Evolutionary conservation across 2,329 filamentous ascomycete genomes (phyloP).

Genomic region (Cercospora beticola): DNA sequence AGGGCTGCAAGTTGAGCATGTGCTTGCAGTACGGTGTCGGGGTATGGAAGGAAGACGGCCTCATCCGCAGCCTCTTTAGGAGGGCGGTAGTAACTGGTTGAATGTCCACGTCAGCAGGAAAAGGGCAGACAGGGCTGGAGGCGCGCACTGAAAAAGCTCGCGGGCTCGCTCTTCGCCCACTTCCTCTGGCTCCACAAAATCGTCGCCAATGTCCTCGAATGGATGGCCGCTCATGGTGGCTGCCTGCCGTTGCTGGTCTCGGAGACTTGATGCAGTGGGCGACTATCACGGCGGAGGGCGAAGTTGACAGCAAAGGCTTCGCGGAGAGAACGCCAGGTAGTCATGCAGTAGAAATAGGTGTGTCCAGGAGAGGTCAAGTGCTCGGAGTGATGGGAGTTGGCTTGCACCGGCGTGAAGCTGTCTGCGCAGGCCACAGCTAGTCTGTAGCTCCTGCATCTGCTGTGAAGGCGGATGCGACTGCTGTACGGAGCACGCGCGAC

Average conservation of each 20-base stretch:
- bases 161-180: constrained; percentile 29
- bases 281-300: not conserved
- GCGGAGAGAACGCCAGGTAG: not conserved
- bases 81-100: constrained; percentile 26
- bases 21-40: constrained; percentile 45
- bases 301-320: not conserved
- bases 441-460: not conserved
- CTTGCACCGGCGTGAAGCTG: not conserved
- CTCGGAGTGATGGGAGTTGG: not conserved
- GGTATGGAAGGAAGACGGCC: constrained; percentile 23
- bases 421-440: not conserved
- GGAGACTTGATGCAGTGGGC: not conserved
- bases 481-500: not conserved
- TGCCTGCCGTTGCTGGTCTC: not conserved
- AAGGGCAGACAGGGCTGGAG: not conserved
- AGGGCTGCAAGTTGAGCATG: constrained; percentile 53
- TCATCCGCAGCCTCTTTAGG: constrained; percentile 21
- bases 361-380: not conserved
- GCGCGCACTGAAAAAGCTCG: constrained; percentile 26
- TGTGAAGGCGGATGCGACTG: not conserved
- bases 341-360: not conserved
- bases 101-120: not conserved
- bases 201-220: constrained; percentile 16
- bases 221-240: constrained; percentile 1
- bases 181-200: constrained; percentile 25